A percentile compares a stretch with the other conserved stretches of the same genome.
Conservation (phyloP, 495 filamentous ascomycete genomes). For the Aspergillus bridgeri region DNA sequence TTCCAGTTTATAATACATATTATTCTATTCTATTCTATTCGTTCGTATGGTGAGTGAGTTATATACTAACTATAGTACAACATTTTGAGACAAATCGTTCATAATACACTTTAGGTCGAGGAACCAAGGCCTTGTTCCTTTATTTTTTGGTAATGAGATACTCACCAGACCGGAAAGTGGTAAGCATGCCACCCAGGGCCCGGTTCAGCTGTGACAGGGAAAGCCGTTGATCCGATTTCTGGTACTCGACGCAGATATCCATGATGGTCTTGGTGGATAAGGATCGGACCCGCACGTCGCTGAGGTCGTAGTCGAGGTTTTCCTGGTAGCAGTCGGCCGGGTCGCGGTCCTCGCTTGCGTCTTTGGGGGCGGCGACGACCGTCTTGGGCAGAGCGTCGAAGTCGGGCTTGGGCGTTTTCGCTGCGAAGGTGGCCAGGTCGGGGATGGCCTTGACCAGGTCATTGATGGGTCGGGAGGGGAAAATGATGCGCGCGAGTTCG, state of each 20-base stretch:
- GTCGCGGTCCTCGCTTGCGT: slow-evolving; percentile 7
- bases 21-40: not conserved
- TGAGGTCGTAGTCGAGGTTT: slow-evolving; percentile 38
- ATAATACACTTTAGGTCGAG: not conserved
- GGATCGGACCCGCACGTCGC: slow-evolving; percentile 21
- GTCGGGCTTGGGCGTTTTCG: slow-evolving; percentile 30
- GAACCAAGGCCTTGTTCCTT: too few species aligned
- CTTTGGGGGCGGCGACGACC: slow-evolving; percentile 1
- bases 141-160: not conserved
- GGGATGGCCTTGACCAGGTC: slow-evolving; percentile 34
- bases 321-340: slow-evolving; percentile 28
- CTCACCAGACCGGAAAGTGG: slow-evolving; percentile 22
- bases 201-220: slow-evolving; percentile 26
- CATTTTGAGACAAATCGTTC: not conserved
- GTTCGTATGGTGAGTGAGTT: not conserved
- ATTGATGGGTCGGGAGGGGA: slow-evolving; percentile 25
- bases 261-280: slow-evolving; percentile 23
- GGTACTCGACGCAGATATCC: slow-evolving; percentile 34
- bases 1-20: not conserved
- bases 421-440: slow-evolving; percentile 26
- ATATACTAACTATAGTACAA: not conserved
- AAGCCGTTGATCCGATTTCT: slow-evolving; percentile 16
- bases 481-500: slow-evolving; percentile 25
- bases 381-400: slow-evolving; percentile 22
- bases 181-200: slow-evolving; percentile 35